Evolutionary conservation across 805 yeast genomes (phyloP).

Genomic region (Schizosaccharomyces octosporus): DNA sequence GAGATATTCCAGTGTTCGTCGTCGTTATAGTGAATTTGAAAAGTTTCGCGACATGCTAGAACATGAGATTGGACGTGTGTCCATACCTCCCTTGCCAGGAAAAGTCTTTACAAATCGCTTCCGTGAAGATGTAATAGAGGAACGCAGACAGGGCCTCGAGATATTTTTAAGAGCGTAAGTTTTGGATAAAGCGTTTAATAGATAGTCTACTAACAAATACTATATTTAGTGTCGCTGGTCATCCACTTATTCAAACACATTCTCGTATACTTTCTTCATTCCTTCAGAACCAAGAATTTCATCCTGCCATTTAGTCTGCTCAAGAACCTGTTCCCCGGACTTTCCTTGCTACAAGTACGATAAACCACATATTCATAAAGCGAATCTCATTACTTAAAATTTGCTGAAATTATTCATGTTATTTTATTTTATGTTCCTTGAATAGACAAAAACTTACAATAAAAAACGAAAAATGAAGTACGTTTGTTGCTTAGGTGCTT

Average conservation of each 20-base stretch:
- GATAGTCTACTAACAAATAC: background rate
- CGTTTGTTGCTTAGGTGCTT: no score
- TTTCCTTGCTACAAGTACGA: background rate
- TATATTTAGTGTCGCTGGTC: slow-evolving; percentile 47
- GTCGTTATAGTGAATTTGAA: slow-evolving; percentile 80
- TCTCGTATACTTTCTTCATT: slow-evolving; percentile 54
- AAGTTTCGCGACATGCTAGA: slow-evolving; percentile 49
- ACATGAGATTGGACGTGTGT: slow-evolving; percentile 51
- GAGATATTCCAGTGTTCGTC: slow-evolving; percentile 39
- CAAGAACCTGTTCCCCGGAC: background rate
- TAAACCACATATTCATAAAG: no score
- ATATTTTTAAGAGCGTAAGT: slow-evolving; percentile 31
- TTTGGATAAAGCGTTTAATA: background rate
- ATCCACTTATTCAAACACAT: slow-evolving; percentile 78
- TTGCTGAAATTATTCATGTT: no score
- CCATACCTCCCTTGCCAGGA: slow-evolving; percentile 78
- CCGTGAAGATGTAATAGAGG: slow-evolving; percentile 59
- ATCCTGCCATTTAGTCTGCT: background rate
- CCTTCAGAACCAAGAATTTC: slow-evolving; percentile 52
- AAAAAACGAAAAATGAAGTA: no score
- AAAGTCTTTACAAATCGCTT: slow-evolving; percentile 57
- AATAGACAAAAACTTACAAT: no score
- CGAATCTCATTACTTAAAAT: no score
- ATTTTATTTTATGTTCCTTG: no score
- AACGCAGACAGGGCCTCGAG: slow-evolving; percentile 61